A percentile compares a stretch with the other conserved stretches of the same genome.
These are phyloP conservation scores for Cladosporium sp. DNA, from an alignment of 2,329 filamentous ascomycete species.

Conservation along the genomic window DNA sequence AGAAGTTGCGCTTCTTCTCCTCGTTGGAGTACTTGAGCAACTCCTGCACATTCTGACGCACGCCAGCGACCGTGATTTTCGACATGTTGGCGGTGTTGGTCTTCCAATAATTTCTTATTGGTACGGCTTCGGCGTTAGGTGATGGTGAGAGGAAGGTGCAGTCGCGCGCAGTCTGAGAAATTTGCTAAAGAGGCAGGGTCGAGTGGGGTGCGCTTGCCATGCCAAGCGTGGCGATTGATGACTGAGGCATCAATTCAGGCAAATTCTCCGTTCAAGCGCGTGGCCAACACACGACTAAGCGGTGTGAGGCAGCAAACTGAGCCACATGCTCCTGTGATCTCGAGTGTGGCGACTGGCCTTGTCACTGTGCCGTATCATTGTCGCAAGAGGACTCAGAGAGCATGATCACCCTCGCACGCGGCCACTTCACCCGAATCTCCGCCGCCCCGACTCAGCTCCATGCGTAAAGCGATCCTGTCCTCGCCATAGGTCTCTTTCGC, in stretches of 20 bases:
- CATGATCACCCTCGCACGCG: not conserved
- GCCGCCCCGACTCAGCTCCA: conserved; percentile 26
- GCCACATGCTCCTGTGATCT: not conserved
- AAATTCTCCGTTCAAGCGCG: not conserved
- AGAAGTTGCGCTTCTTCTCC: conserved; percentile 47
- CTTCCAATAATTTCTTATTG: conserved; percentile 50
- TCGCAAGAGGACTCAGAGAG: no score
- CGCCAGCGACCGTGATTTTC: conserved; percentile 87
- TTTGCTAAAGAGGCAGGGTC: no score
- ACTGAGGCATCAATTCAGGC: not conserved
- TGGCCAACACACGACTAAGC: no score
- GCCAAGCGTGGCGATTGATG: not conserved
- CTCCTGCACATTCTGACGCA: conserved; percentile 90
- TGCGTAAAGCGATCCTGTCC: conserved; percentile 26
- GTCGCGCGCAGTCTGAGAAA: conserved; percentile 10
- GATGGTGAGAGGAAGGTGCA: conserved; percentile 16
- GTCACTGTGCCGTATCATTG: not conserved
- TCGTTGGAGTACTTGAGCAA: conserved; percentile 81
- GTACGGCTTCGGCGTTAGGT: conserved; percentile 41
- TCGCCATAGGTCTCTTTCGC: conserved; percentile 29
- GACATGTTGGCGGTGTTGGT: conserved; percentile 63
- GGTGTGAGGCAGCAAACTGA: no score
- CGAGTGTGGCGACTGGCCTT: not conserved
- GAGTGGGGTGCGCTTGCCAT: no score
- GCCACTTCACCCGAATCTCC: not conserved